Percentiles rank a stretch among this genome's conserved stretches.
Conservation (phyloP, 306 rosid species). For the Trifolium subterraneum region DNA sequence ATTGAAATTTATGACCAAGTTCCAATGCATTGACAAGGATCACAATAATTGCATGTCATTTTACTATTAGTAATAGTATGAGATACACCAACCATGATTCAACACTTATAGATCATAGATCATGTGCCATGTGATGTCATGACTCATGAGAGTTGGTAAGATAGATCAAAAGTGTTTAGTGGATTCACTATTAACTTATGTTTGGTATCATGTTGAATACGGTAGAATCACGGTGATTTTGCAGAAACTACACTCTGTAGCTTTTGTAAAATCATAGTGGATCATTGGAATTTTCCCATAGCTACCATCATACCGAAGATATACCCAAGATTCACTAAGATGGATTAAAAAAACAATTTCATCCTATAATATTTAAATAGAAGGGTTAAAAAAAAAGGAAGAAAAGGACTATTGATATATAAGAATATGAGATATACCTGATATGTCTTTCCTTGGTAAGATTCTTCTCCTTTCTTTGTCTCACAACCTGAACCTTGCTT, state of each 20-base stretch:
- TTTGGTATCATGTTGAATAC: too few relatives aligned
- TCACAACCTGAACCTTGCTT: conserved; percentile 47
- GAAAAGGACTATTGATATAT: conserved; percentile 29
- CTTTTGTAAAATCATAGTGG: too few relatives aligned
- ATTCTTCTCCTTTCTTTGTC: conserved; percentile 44
- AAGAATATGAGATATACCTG: conserved; percentile 55
- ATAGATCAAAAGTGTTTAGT: conserved; percentile 33
- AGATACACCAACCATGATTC: conserved; percentile 1
- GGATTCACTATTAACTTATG: conserved; percentile 33
- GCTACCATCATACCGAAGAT: too few relatives aligned
- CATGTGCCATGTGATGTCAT: conserved; percentile 40
- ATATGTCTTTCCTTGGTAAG: conserved; percentile 44
- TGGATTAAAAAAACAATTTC: conserved; percentile 2
- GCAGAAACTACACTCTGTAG: too few relatives aligned
- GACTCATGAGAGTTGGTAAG: neutral
- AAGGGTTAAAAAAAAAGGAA: conserved; percentile 13
- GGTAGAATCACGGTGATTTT: too few relatives aligned
- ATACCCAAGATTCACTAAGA: neutral
- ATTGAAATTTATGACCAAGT: neutral
- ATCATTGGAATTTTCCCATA: too few relatives aligned
- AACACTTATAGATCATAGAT: conserved; percentile 23
- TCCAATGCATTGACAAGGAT: conserved; percentile 1
- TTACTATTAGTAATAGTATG: conserved; percentile 7
- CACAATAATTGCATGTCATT: neutral
- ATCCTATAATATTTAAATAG: conserved; percentile 30